Evolutionary conservation across 441 rosid genomes (phyloP).

Genomic region (Arabidopsis hybrid): DNA sequence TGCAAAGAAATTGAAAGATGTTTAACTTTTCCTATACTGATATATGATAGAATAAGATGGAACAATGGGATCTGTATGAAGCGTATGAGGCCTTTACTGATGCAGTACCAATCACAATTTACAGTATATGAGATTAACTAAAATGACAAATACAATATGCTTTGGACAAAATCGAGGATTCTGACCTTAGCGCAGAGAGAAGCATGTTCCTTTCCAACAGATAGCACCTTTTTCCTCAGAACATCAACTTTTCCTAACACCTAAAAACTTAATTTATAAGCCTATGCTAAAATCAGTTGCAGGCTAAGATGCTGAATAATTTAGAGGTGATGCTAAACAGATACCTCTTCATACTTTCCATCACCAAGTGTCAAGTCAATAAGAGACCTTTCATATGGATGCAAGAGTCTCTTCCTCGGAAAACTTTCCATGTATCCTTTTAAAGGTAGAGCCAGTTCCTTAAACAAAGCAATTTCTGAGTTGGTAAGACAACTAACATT

Average conservation of each 20-base stretch:
- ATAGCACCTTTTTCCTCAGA: slow-evolving; percentile 82
- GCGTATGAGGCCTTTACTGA: background rate
- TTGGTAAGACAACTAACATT: slow-evolving; percentile 28
- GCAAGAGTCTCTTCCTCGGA: slow-evolving; percentile 74
- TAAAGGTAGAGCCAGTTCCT: slow-evolving; percentile 88
- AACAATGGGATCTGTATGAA: slow-evolving; percentile 9
- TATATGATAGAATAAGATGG: slow-evolving; percentile 10
- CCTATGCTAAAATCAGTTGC: slow-evolving; percentile 22
- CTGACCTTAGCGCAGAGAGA: slow-evolving; percentile 93
- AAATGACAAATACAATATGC: background rate
- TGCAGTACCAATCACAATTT: background rate
- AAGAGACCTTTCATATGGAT: slow-evolving; percentile 91
- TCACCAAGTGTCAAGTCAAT: slow-evolving; percentile 93
- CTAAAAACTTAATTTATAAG: slow-evolving; percentile 52
- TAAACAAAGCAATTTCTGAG: slow-evolving; percentile 38
- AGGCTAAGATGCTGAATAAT: background rate
- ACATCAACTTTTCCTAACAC: slow-evolving; percentile 75
- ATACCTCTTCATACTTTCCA: slow-evolving; percentile 92
- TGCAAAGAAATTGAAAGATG: slow-evolving; percentile 47
- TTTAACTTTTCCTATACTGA: slow-evolving; percentile 5
- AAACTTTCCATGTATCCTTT: slow-evolving; percentile 74
- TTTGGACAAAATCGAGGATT: slow-evolving; percentile 19
- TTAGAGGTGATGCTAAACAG: slow-evolving; percentile 12
- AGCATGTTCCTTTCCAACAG: slow-evolving; percentile 88
- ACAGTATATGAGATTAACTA: slow-evolving; percentile 8